Evolutionary conservation across 257 asterid species (phyloP).

Genomic region (Echium plantagineum): DNA sequence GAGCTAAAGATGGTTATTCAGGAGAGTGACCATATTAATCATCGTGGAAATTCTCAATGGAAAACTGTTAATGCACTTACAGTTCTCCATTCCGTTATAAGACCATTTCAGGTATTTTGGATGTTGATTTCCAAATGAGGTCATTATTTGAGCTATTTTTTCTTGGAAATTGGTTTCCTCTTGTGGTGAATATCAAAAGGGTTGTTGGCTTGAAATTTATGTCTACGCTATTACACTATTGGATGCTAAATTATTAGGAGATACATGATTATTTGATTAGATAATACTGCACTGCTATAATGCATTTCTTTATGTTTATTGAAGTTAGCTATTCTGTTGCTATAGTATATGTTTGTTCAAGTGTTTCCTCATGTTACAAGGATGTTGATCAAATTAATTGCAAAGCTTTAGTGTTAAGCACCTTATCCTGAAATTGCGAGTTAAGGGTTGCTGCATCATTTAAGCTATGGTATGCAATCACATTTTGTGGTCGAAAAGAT

Average conservation of each 20-base stretch:
- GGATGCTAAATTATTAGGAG: neutral
- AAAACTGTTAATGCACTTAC: slow-evolving; percentile 28
- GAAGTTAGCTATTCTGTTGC: neutral
- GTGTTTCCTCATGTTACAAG: neutral
- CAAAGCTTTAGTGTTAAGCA: neutral
- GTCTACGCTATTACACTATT: neutral
- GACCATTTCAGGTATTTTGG: slow-evolving; percentile 31
- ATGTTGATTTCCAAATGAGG: neutral
- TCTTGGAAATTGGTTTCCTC: neutral
- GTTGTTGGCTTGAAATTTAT: neutral
- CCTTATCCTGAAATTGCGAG: neutral
- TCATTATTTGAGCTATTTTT: neutral
- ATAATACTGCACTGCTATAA: no score
- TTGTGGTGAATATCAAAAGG: neutral
- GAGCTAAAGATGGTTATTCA: slow-evolving; percentile 21
- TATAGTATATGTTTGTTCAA: neutral
- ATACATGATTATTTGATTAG: neutral
- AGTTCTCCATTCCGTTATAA: slow-evolving; percentile 28
- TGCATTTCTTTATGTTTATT: neutral
- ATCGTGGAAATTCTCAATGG: slow-evolving; percentile 19
- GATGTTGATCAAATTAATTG: neutral
- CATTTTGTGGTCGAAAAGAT: no score
- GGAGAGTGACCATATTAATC: slow-evolving; percentile 19
- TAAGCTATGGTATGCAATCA: no score
- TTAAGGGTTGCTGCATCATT: no score